phyloP scores from a whole-genome alignment of 2,329 filamentous ascomycete genomes.

The Cordyceps tenuipes region DNA sequence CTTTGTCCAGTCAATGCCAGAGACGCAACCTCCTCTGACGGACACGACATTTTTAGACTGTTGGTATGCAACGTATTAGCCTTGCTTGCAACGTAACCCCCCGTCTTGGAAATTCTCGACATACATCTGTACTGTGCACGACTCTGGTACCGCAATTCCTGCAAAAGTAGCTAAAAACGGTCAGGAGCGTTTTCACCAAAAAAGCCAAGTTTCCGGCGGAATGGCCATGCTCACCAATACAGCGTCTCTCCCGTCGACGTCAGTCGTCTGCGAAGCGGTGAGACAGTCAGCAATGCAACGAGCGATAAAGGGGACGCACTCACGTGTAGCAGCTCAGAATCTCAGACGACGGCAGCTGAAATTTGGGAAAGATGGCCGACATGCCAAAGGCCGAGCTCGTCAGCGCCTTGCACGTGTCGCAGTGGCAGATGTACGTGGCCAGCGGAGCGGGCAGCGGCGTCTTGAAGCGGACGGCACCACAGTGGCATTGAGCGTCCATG shows the following conservation, averaged over 20 bases:
- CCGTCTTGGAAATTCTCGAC: constrained; percentile 14
- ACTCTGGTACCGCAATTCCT: constrained; percentile 57
- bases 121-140: constrained; percentile 51
- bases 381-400: constrained; percentile 59
- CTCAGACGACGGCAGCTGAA: constrained; percentile 43
- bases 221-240: constrained; percentile 40
- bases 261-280: constrained; percentile 36
- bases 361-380: constrained; percentile 62
- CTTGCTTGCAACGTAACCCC: background rate
- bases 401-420: constrained; percentile 56
- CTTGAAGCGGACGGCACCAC: constrained; percentile 53
- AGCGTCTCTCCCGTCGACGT: constrained; percentile 49
- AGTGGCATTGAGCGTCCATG: constrained; percentile 58
- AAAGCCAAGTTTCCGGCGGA: background rate
- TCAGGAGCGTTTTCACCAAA: background rate
- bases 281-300: no score
- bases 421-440: constrained; percentile 65
- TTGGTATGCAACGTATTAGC: background rate
- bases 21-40: constrained; percentile 60
- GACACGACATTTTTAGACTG: constrained; percentile 52
- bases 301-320: constrained; percentile 20
- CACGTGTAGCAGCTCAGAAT: constrained; percentile 47
- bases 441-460: constrained; percentile 52
- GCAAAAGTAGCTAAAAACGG: constrained; percentile 50
- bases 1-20: constrained; percentile 50